Base-by-base conservation (phyloP, 1,284 basidiomycete genomes). In the Phellopilus nigrolimitatus region DNA sequence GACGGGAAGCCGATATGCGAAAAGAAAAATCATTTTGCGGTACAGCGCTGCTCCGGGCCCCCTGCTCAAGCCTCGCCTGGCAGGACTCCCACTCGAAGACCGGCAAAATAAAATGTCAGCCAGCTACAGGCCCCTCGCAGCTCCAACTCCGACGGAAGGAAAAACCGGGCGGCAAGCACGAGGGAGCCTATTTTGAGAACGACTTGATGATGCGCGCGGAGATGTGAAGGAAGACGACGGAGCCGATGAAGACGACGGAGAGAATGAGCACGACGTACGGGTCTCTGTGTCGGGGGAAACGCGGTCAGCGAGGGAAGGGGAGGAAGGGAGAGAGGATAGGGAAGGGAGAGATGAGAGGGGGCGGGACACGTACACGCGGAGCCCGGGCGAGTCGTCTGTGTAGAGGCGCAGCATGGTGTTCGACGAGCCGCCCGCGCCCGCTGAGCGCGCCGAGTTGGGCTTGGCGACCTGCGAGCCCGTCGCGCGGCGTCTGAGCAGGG, bases 341-440 rank as follows among this genome's bases (percentile, higher is more conserved):
- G 2, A 9, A 24, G 36, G 39, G 2, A 9, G 22, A 25, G 17
- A 24, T 42, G 51, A 17, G 37, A 46, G 42, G 24, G 3, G 38
- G 34, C 24, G 17, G 40, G 44, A n/a, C 5, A 86, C 94, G 68
- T 68, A 97, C 93, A 99, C 92, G 76, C 92, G 84, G 56, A 98
- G 80, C 33, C 95, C 95, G 57, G 91, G 91, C 60, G 93, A 95
- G 66, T 98, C 95, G 65, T 95, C 93, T 31, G 95, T 98, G 80
- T 98, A 98, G 12, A 99, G 80, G 71, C 93, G 93, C 65, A 99
- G 82, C 95, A 99, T 98, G 54, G 95, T 99, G 75, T 89, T 95
- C 55, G 88, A 92, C 43, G 91, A 95, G 51, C 95, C 95, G 52
- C 95, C 95, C 49, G 94, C 94, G 50, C 95, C 95, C 24, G 95